Base-by-base conservation (phyloP, 1,284 basidiomycete species). In the Microbotryomycetes sp. region DNA sequence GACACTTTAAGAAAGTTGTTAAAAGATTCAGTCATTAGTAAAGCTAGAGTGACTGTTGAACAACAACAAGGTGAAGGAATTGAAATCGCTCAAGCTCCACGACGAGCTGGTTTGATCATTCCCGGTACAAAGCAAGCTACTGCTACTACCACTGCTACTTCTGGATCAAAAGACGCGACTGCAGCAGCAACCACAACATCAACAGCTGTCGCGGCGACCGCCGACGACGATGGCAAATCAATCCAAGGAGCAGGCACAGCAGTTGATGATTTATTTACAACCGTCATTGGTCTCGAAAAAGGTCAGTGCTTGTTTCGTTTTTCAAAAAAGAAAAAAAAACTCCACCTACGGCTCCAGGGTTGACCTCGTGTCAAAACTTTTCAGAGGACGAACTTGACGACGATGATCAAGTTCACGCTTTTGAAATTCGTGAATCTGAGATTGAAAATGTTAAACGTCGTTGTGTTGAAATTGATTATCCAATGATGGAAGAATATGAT, bases 401-500 rank as follows among this genome's bases (percentile, higher is more conserved):
- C 70, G 89, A 97, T 70, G 92, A 96, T 66, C 89, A 90, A 59
- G 90, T 94, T 2, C 92, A 96, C 76, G 87, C 92, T 3, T 97
- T 97, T 72, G 88, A 97, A 77, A 94, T 97, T 62, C 84, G 88
- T 63, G 90, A 92, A 67, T 81, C 85, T 49, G 89, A 89, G 73
- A 94, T 97, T 69, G 93, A 97, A 75, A 70, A 64, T 50, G 74
- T 75, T 61, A 75, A 75, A 61, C 67, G 72, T 29, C 66, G 73
- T 1, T 97, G 93, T 74, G 92, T 92, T 70, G 92, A 94, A 69
- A 82, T 97, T 48, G 91, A 96, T 73, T 91, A 92, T 68, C 93
- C 93, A 3, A 94, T 96, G 83, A 80, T 97, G 54, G 93, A 97
- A 76, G 93, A 97, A 76, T 97, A 97, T 74, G 93, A 97, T 76